Conservation (phyloP, 2,329 filamentous ascomycete genomes). For the Thielaviopsis musarum region DNA sequence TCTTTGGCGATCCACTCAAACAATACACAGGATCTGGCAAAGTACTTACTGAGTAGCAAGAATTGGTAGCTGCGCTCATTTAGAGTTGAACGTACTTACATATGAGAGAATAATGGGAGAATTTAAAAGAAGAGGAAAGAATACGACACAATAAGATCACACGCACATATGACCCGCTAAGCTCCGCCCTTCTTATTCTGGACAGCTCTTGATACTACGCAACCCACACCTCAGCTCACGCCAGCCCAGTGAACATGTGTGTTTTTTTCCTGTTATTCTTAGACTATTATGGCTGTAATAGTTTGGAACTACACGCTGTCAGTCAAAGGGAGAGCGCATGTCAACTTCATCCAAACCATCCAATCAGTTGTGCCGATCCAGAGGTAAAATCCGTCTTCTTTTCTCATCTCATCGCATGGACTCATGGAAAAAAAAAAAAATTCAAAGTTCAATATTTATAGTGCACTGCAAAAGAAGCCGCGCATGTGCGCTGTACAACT, state of each 20-base stretch:
- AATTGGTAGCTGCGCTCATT: too few relatives aligned
- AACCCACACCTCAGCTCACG: background rate
- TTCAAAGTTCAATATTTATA: too few relatives aligned
- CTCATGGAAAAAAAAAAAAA: too few relatives aligned
- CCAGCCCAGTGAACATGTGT: background rate
- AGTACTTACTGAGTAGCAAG: too few relatives aligned
- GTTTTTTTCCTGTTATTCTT: background rate
- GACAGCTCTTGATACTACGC: background rate
- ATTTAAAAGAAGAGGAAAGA: background rate
- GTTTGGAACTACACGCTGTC: background rate
- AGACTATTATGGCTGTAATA: background rate
- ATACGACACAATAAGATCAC: background rate
- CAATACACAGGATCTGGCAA: background rate
- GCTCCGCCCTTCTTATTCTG: too few relatives aligned
- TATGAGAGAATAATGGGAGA: too few relatives aligned
- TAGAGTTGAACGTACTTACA: too few relatives aligned
- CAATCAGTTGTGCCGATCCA: background rate
- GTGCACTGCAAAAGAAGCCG: background rate
- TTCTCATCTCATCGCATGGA: background rate
- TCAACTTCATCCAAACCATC: background rate
- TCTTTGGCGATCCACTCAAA: background rate
- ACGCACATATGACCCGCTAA: background rate
- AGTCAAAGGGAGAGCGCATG: background rate
- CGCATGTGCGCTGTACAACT: background rate
- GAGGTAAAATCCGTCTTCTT: background rate